Evolutionary conservation across 2,329 filamentous ascomycete genomes (phyloP).

Genomic region (Calycina herbarum): DNA sequence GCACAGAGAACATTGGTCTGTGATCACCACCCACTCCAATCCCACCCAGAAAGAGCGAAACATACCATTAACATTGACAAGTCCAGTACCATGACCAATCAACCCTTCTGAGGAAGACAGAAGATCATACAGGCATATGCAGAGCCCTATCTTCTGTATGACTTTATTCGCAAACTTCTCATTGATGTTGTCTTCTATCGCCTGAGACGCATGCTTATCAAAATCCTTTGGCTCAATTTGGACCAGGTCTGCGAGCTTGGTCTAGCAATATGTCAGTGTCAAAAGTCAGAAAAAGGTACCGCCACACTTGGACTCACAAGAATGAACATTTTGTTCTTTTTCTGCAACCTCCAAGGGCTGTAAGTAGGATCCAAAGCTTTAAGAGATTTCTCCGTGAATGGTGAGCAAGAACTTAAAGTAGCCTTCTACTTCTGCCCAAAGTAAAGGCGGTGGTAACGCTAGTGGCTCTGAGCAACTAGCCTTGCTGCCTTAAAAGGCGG

Average conservation of each 20-base stretch:
- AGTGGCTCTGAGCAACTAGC: background rate
- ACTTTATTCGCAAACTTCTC: conserved; percentile 94
- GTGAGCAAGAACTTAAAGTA: background rate
- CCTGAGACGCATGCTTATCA: conserved; percentile 74
- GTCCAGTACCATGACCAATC: conserved; percentile 87
- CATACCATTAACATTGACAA: conserved; percentile 90
- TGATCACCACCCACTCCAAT: too few relatives aligned
- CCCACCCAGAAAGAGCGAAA: background rate
- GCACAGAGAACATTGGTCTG: too few relatives aligned
- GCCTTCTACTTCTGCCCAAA: background rate
- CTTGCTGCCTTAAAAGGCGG: background rate
- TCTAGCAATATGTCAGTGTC: conserved; percentile 51
- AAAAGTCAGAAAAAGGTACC: background rate
- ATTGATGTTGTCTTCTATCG: conserved; percentile 96
- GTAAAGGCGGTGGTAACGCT: too few relatives aligned
- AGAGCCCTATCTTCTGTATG: conserved; percentile 91
- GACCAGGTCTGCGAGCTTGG: conserved; percentile 90
- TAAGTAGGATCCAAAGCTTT: background rate
- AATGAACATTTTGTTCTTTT: conserved; percentile 46
- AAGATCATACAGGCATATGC: conserved; percentile 90
- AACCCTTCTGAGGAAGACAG: conserved; percentile 87
- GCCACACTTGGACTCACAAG: conserved; percentile 41
- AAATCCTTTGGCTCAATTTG: conserved; percentile 91
- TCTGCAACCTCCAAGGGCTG: background rate
- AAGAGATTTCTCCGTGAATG: background rate